Conservation (phyloP, 2,329 filamentous ascomycete species). For the Scleromitrula shiraiana region DNA sequence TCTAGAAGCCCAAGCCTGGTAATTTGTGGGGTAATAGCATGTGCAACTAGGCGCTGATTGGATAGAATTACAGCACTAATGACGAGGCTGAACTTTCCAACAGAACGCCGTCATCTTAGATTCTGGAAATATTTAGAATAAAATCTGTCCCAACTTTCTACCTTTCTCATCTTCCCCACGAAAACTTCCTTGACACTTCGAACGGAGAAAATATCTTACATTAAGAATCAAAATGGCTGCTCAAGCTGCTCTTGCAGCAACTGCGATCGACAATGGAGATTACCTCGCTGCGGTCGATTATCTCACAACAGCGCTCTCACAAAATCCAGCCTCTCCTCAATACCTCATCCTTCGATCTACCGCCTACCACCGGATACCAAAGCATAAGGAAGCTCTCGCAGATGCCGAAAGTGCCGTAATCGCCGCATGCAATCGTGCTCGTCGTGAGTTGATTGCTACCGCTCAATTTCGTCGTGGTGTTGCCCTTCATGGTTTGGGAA, state of each 20-base stretch:
- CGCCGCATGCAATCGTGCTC: constrained; percentile 57
- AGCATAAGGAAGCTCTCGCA: constrained; percentile 55
- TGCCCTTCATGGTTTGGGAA: constrained; percentile 59
- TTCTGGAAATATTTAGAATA: too few relatives aligned
- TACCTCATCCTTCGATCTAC: constrained; percentile 81
- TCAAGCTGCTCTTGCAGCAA: constrained; percentile 40
- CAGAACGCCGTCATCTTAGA: too few relatives aligned
- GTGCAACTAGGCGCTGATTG: too few relatives aligned
- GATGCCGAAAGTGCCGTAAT: constrained; percentile 62
- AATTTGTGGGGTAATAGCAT: too few relatives aligned
- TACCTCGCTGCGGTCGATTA: constrained; percentile 60
- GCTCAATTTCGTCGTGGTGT: constrained; percentile 76
- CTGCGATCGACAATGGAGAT: constrained; percentile 56
- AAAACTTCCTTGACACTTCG: neutral
- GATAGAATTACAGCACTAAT: too few relatives aligned
- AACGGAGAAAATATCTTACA: too few relatives aligned
- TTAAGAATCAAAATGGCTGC: constrained; percentile 45
- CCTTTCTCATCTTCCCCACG: too few relatives aligned
- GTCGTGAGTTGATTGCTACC: constrained; percentile 68
- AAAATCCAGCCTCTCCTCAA: constrained; percentile 61
- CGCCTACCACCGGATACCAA: constrained; percentile 59
- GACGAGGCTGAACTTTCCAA: too few relatives aligned
- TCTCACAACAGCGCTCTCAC: constrained; percentile 56
- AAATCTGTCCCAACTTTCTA: too few relatives aligned
- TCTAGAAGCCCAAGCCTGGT: too few relatives aligned